phyloP scores from a whole-genome alignment of 2,329 filamentous ascomycete species.

The Dendrostoma leiphaemia region DNA sequence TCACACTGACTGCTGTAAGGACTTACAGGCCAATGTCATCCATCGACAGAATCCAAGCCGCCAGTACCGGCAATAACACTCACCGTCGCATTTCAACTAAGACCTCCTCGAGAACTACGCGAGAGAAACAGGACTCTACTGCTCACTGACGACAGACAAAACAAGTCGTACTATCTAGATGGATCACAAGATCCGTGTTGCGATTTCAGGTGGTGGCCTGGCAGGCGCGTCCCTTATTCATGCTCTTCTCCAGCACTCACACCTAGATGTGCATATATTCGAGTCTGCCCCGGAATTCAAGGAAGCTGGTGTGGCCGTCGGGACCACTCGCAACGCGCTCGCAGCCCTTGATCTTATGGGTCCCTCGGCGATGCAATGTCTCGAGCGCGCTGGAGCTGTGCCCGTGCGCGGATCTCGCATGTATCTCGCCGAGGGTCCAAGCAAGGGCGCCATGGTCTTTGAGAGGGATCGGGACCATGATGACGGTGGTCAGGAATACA shows the following conservation, averaged over 20 bases:
- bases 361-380: conserved; percentile 10
- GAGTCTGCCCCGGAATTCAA: not conserved
- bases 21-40: too few species aligned
- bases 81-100: too few species aligned
- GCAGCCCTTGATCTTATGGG: conserved; percentile 1
- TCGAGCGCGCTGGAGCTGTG: conserved; percentile 6
- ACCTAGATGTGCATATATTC: conserved; percentile 8
- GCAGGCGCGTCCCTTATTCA: conserved; percentile 19
- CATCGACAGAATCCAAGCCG: too few species aligned
- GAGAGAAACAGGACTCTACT: too few species aligned
- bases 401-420: not conserved
- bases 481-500: conserved; percentile 18
- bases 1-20: too few species aligned
- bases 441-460: not conserved
- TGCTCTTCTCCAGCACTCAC: not conserved
- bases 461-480: not conserved
- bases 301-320: not conserved
- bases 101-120: too few species aligned
- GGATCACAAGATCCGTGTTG: conserved; percentile 17
- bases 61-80: too few species aligned
- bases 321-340: not conserved
- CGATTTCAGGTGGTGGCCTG: conserved; percentile 21
- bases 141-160: too few species aligned
- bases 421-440: not conserved
- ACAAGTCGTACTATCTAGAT: too few species aligned